Percentiles rank a stretch among this genome's conserved stretches.
phyloP scores from a whole-genome alignment of 176 grass and related monocot genomes.

The Otatea glauca region DNA sequence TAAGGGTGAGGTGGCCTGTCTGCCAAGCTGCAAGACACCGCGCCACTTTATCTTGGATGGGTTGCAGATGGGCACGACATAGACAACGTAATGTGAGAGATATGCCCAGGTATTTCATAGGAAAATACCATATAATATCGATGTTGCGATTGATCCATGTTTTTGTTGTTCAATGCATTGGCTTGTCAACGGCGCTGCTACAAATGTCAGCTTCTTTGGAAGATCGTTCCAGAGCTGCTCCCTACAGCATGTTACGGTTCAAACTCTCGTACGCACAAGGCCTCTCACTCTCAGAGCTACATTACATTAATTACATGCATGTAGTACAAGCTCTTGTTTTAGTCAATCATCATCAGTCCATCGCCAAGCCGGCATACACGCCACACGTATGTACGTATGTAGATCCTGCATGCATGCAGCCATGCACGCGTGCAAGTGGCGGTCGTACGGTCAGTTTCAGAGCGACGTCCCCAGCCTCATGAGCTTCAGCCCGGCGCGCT shows the following conservation, averaged over 20 bases:
- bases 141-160: not conserved
- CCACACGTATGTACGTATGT: not conserved
- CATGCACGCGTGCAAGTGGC: too few species aligned
- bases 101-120: not conserved
- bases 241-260: constrained; percentile 34
- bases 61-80: too few species aligned
- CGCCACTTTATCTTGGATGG: too few species aligned
- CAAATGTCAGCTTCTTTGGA: constrained; percentile 37
- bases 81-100: too few species aligned
- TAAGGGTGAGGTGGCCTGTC: too few species aligned
- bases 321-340: not conserved
- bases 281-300: not conserved
- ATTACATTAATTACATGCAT: not conserved
- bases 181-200: not conserved
- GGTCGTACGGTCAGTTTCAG: not conserved
- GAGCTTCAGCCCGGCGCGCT: constrained; percentile 45
- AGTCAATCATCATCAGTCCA: not conserved
- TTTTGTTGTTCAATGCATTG: not conserved
- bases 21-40: too few species aligned
- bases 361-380: not conserved
- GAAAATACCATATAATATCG: too few species aligned
- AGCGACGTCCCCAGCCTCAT: constrained; percentile 34
- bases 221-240: constrained; percentile 42
- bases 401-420: not conserved
- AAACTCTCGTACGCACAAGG: constrained; percentile 21